Evolutionary conservation across 371 early-diverging fungal species (phyloP).

Genomic region (Rhizopus sp.): DNA sequence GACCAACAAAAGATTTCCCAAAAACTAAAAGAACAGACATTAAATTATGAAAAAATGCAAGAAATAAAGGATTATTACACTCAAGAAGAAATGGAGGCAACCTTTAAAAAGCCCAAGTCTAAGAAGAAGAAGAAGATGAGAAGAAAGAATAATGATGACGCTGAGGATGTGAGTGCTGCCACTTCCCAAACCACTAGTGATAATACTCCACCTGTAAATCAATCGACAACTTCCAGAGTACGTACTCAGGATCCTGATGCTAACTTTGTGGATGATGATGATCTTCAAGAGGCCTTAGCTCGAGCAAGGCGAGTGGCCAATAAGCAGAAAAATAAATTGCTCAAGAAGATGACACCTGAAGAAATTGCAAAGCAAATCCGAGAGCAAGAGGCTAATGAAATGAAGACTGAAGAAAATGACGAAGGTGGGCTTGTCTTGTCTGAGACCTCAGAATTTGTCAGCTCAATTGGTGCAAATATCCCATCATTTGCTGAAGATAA

Average conservation of each 20-base stretch:
- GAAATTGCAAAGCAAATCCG: slow-evolving; percentile 54
- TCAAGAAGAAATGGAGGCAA: slow-evolving; percentile 75
- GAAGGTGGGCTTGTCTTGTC: slow-evolving; percentile 55
- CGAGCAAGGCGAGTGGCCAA: slow-evolving; percentile 70
- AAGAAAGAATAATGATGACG: slow-evolving; percentile 44
- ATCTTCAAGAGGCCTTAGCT: slow-evolving; percentile 82
- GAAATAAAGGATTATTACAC: slow-evolving; percentile 83
- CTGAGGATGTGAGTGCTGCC: slow-evolving; percentile 36
- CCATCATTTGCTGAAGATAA: slow-evolving; percentile 28
- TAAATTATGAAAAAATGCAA: slow-evolving; percentile 66
- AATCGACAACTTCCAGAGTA: slow-evolving; percentile 1
- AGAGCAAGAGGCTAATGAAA: slow-evolving; percentile 25
- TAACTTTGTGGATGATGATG: slow-evolving; percentile 94
- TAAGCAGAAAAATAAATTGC: slow-evolving; percentile 45
- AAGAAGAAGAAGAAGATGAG: slow-evolving; percentile 59
- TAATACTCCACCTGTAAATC: not conserved
- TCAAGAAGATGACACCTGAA: slow-evolving; percentile 58
- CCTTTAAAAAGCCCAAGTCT: slow-evolving; percentile 80
- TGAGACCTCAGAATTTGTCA: slow-evolving; percentile 74
- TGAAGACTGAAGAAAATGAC: slow-evolving; percentile 38
- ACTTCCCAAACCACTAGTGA: slow-evolving; percentile 17
- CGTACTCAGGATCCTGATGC: slow-evolving; percentile 40
- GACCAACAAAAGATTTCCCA: slow-evolving; percentile 54
- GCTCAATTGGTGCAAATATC: slow-evolving; percentile 46
- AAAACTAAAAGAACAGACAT: slow-evolving; percentile 60